Evolutionary conservation across 768 basidiomycete species (phyloP).

Genomic region (Galerina marginata): DNA sequence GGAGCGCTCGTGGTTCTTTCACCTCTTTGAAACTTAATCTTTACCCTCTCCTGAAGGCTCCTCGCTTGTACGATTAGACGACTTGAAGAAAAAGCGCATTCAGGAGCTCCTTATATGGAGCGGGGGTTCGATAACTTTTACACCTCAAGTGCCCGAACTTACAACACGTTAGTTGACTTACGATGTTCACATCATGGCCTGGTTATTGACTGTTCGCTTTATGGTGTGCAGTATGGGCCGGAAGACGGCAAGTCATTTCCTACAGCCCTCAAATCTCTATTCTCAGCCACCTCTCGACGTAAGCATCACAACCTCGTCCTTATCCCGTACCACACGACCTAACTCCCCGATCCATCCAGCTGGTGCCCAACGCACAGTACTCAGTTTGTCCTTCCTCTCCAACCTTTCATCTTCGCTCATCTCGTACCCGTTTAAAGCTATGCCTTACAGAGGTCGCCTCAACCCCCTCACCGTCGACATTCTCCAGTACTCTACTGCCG

Average conservation of each 20-base stretch:
- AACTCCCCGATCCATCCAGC: slow-evolving; percentile 35
- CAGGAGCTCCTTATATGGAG: slow-evolving; percentile 73
- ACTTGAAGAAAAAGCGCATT: slow-evolving; percentile 56
- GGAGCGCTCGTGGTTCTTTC: slow-evolving; percentile 63
- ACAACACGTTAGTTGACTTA: slow-evolving; percentile 55
- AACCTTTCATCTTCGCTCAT: neutral
- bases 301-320: neutral
- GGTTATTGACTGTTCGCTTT: neutral
- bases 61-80: slow-evolving; percentile 33
- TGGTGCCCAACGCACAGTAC: slow-evolving; percentile 71
- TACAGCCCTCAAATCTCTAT: slow-evolving; percentile 79
- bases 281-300: slow-evolving; percentile 69
- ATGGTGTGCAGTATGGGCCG: slow-evolving; percentile 68
- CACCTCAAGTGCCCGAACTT: no score
- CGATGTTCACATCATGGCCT: neutral
- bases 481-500: no score
- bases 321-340: neutral
- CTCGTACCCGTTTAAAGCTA: slow-evolving; percentile 43
- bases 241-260: slow-evolving; percentile 96
- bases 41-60: slow-evolving; percentile 40
- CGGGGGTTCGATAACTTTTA: slow-evolving; percentile 83
- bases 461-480: slow-evolving; percentile 81
- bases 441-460: slow-evolving; percentile 89
- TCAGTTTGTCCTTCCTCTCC: slow-evolving; percentile 37
- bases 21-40: slow-evolving; percentile 71